These are phyloP conservation scores for Byssoonygena ceratinophila DNA, from an alignment of 2,329 filamentous ascomycete genomes.

Conservation along the genomic window DNA sequence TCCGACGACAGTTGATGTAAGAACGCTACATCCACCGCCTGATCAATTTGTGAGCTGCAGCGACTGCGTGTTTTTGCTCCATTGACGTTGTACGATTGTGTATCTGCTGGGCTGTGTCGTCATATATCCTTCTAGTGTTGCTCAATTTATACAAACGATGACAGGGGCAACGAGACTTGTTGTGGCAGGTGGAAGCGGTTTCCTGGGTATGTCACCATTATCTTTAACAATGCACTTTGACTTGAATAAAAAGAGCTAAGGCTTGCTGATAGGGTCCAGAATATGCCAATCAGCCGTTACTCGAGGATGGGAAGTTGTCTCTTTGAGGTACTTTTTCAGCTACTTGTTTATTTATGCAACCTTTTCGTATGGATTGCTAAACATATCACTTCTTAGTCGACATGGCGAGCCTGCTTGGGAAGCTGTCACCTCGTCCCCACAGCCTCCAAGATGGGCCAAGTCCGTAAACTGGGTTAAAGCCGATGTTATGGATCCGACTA, in stretches of 20 bases:
- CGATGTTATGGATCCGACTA: slow-evolving; percentile 72
- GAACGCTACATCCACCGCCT: too few species aligned
- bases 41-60: too few species aligned
- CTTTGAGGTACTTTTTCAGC: slow-evolving; percentile 58
- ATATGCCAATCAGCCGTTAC: slow-evolving; percentile 85
- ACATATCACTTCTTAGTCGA: slow-evolving; percentile 47
- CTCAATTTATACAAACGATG: slow-evolving; percentile 6
- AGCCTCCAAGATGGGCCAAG: slow-evolving; percentile 68
- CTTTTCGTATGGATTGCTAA: slow-evolving; percentile 1
- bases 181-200: slow-evolving; percentile 88
- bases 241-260: background rate
- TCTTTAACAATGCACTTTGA: background rate
- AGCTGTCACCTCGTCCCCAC: slow-evolving; percentile 60
- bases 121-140: background rate
- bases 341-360: background rate
- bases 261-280: slow-evolving; percentile 45
- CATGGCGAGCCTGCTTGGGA: slow-evolving; percentile 85
- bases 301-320: slow-evolving; percentile 83
- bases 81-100: background rate
- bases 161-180: slow-evolving; percentile 59
- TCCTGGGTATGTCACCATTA: slow-evolving; percentile 51
- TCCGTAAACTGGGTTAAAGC: slow-evolving; percentile 78
- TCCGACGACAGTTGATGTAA: background rate
- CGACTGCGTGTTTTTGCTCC: too few species aligned
- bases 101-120: background rate